Conservation (phyloP, 768 basidiomycete genomes). For the Termitomyces sp. region DNA sequence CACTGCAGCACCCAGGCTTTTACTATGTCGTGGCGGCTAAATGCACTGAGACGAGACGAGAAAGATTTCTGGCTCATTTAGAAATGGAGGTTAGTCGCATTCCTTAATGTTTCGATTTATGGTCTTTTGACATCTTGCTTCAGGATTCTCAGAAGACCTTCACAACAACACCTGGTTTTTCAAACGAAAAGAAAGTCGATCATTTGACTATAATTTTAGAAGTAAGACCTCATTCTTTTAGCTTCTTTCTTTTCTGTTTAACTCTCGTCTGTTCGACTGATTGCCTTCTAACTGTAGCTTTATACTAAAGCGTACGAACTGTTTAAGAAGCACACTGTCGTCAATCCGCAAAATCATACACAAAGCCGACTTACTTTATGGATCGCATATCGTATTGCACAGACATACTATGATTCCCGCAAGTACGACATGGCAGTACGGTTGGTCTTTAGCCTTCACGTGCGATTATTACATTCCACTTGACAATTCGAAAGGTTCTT, state of each 20-base stretch:
- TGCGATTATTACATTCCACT: not conserved
- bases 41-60: conserved; percentile 73
- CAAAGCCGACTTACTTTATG: conserved; percentile 82
- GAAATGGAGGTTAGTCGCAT: conserved; percentile 46
- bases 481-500: conserved; percentile 62
- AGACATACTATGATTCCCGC: conserved; percentile 72
- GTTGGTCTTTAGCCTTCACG: conserved; percentile 33
- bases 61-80: conserved; percentile 55
- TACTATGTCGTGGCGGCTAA: conserved; percentile 88
- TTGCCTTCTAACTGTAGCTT: conserved; percentile 40
- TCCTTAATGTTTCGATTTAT: not conserved
- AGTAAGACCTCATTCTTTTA: conserved; percentile 32
- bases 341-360: conserved; percentile 34
- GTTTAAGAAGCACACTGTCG: conserved; percentile 71
- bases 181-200: conserved; percentile 90
- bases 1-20: conserved; percentile 87
- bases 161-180: conserved; percentile 60
- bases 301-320: conserved; percentile 93
- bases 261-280: not conserved
- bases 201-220: conserved; percentile 81
- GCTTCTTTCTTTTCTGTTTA: not conserved
- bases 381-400: conserved; percentile 88
- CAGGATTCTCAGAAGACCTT: conserved; percentile 28
- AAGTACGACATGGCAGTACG: conserved; percentile 87
- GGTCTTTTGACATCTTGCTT: not conserved